Base-by-base conservation (phyloP, 1,284 basidiomycete genomes). In the Rhizoctonia solani region DNA sequence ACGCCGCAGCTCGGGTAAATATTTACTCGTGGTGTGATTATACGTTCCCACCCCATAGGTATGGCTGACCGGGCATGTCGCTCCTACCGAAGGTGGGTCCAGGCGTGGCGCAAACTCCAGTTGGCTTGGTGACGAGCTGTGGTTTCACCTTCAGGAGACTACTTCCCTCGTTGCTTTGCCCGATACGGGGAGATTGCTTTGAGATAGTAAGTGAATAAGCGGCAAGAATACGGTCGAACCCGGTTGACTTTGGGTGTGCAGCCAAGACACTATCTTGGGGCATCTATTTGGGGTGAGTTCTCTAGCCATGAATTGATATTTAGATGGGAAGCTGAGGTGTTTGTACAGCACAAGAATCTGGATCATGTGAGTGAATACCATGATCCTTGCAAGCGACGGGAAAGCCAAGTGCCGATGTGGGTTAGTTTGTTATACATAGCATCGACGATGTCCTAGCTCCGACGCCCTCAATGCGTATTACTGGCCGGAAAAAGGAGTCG, bases 261-360 rank as follows among this genome's bases (percentile, higher is more conserved):
- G 59, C 77, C 93, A 96, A 76, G 93, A 95, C 76, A 95, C 92
- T 5, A 90, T 97, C 70, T 81, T 97, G 27, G 93, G 92, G 0
- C 92, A 95, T 78, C 80, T 95, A 41, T 98, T 85, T 72, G 95
- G 95, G 70, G 88, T 88, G 77, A 77, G 87, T 79, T 65, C 66
- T 49, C 27, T 37, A 29, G 9, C 37, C 42, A 16, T 19, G 0
- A 41, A 25, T 63, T 52, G 25, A 6, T 8, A 16, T 21, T 29
- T 37, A 9, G 46, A 34, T 6, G 14, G 32, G 14, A 34, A 16
- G 29, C 42, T 47, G 46, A 29, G 25, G 44, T 49, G 41, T 61
- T 30, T 41, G 32, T 68, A 50, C 70, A 89, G 87, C 87, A 89
- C 73, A 88, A 88, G 87, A 89, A 89, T 75, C 81, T 81, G n/a